Base-by-base conservation (phyloP, 2,329 filamentous ascomycete species). In the Alternaria gaisen region DNA sequence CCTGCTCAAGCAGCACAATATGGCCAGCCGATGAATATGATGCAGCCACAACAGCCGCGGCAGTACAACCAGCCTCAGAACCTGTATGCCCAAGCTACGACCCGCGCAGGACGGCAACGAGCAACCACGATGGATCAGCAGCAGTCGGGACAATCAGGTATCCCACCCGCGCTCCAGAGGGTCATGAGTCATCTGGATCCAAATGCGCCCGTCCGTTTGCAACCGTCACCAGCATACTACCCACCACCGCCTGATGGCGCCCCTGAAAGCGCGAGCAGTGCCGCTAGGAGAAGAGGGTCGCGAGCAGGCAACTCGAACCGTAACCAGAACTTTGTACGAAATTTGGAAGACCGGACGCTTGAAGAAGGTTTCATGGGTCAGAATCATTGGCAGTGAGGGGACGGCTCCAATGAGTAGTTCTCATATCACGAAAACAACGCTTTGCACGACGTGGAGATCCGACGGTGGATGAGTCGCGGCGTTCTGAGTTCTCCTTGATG, bases 81-180 rank as follows among this genome's bases (percentile, higher is more conserved):
- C 69, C 82, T 91, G 40, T 91, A 91, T 70, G 85, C 88, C 46
- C 92, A 94, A 80, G 89, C 91, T 60, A 91, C 89, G 53, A 87
- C 92, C 69, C 87, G 93, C 67, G 89, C 90, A 46, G 90, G 90
- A 44, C 88, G 95, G 55, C 94, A 97, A 80, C 89, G 95, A 63
- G 94, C 95, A 41, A 95, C 94, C 44, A 99, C 95, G 4, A 96
- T 98, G 91, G 95, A 98, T 74, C 92, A 95, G 76, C 92, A 96
- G 72, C 91, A 94, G 74, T 94, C 91, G 63, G 94, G 94, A 72
- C 91, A 94, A 73, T 94, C 91, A 65, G 94, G 94, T 2, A 97
- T 99, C 60, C 95, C 95, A 5, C 90, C 92, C 14, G 90, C 94
- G 3, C 92, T 99, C 60, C 95, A 99, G 80, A 87, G 95, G 70